Base-by-base conservation (phyloP, 306 rosid species). In the Clitoria ternatea region DNA sequence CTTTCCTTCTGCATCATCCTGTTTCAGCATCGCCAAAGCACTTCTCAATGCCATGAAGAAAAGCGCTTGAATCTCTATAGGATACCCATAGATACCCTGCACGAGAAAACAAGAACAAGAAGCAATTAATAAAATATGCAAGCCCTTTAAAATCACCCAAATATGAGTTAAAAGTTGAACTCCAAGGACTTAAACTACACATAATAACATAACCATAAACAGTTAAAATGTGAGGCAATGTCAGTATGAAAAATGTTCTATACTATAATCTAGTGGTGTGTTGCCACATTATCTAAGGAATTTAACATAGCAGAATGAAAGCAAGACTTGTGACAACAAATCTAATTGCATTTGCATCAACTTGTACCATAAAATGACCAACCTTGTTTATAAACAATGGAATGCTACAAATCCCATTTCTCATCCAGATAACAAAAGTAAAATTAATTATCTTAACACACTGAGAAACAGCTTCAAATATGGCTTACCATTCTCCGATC, bases 31-130 rank as follows among this genome's bases (percentile, higher is more conserved):
- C 37, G 88, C 20, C 84, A 87, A 78, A 56, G 97, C 91, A 80
- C 82, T 74, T 84, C 92, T 80, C 83, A 91, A 49, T 7, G 96
- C 90, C 97, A 91, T 91, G 69, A 91, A 91, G 85, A 91, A 91
- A 64, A 91, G 96, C 72, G 96, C 96, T 84, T 91, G 97, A 73
- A 91, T 91, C 80, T 91, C 97, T 62, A 91, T 91, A 24, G 97
- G 97, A 79, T 91, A 91, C 50, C 97, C 97, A 82, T 91, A 91
- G 49, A 91, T 35, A 50, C 97, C 97, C 97, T 91, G 89, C 60
- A 78, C 27, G 10, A 47, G 27, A 33, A 55, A 69, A 54, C 5
- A 55, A 49, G 8, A 39, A 62, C 57, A n/a, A 32, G 24, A 65
- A 24, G 9, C 13, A 22, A 54, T 44, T 4, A 70, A 32, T 57